Base-by-base conservation (phyloP, 2,329 filamentous ascomycete species). In the Colletotrichum sidae region DNA sequence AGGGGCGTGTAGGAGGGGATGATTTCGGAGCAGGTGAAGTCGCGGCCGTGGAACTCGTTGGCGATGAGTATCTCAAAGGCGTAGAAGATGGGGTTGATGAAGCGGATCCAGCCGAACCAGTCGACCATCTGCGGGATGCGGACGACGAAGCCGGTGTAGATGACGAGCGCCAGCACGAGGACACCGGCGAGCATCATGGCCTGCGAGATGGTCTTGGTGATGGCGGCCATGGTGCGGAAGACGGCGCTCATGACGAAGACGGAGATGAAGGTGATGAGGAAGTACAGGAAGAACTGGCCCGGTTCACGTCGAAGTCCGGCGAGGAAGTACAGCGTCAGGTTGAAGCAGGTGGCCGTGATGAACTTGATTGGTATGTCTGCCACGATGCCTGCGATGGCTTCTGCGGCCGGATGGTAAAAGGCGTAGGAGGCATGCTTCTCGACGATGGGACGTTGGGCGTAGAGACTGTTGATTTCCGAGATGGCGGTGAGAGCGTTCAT, bases 101-200 rank as follows among this genome's bases (percentile, higher is more conserved):
- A 93, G 35, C 89, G 86, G 56, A 94, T 90, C 92, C 92, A 94
- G 35, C 86, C 80, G 53, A 91, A 89, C 90, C 91, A 95, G 0
- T 85, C 86, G 25, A 88, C 84, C 90, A 91, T 93, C 71, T 90
- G 70, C 0, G 79, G 78, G 2, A 78, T 73, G 0, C 78, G 72
- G 39, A 86, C 81, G 35, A 81, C 77, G 71, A 90, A 89, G 62
- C 86, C 88, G 0, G 88, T 89, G 73, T 83, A 84, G 33, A 83
- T 88, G 70, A 89, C 82, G 4, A 92, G 81, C 12, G 84, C 84
- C 15, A 91, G 73, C 10, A 90, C 85, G 67, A 88, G 69, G 0
- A 88, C 76, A 25, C 84, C 84, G 0, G 84, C 79, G 2, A 84
- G 72, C 0, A 80, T 79, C 80, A 88, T 83, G 2, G 86, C 85